Evolutionary conservation across 108 stramenopile genomes (phyloP).

Genomic region (Skeletonema menzelii): DNA sequence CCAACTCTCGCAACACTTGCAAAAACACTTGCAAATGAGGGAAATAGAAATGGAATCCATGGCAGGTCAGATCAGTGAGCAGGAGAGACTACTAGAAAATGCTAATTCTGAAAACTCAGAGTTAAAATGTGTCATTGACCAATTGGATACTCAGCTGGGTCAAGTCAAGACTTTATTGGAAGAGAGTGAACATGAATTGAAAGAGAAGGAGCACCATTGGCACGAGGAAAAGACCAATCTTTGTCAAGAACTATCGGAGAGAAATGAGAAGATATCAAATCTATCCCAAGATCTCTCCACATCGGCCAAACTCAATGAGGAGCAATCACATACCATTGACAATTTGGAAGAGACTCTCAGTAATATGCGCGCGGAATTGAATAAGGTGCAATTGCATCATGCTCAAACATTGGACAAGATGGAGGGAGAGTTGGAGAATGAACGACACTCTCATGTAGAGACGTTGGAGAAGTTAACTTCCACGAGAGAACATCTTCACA

Average conservation of each 20-base stretch:
- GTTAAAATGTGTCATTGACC: neutral
- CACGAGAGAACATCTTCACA: neutral
- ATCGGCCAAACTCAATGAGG: neutral
- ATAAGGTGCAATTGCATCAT: neutral
- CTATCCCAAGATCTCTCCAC: neutral
- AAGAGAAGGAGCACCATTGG: neutral
- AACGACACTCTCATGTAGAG: neutral
- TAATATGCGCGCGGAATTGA: neutral
- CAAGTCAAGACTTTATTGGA: neutral
- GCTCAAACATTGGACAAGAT: constrained; percentile 2
- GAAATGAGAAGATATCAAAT: neutral
- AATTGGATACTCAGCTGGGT: neutral
- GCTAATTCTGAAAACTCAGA: neutral
- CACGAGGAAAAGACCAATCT: neutral
- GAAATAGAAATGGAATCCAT: constrained; percentile 15
- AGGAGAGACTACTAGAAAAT: constrained; percentile 14
- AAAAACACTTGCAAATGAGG: constrained; percentile 32
- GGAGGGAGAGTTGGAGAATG: constrained; percentile 4
- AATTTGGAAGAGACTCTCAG: neutral
- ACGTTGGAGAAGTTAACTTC: neutral
- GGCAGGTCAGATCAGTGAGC: constrained; percentile 2
- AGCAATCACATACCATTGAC: neutral
- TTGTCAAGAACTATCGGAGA: neutral
- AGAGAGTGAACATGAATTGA: neutral
- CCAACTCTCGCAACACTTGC: constrained; percentile 1